Percentiles rank a stretch among this genome's conserved stretches.
phyloP scores from a whole-genome alignment of 1,284 basidiomycete genomes.

The Trametes polyzona region DNA sequence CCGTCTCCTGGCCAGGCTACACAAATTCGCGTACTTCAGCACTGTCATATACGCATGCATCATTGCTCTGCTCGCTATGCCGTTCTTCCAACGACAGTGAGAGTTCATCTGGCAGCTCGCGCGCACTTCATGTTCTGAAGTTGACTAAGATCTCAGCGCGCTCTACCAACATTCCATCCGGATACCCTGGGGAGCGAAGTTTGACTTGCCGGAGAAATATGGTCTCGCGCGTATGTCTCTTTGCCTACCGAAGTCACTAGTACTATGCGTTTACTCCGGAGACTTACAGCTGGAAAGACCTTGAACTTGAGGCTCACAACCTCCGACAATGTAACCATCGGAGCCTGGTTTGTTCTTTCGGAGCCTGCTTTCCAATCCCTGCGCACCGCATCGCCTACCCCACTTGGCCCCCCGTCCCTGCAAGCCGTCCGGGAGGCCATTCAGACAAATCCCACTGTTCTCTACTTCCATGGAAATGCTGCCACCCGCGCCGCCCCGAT shows the following conservation, averaged over 20 bases:
- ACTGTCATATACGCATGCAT: conserved; percentile 58
- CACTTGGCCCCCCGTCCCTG: conserved; percentile 36
- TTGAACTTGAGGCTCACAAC: conserved; percentile 48
- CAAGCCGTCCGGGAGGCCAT: conserved; percentile 53
- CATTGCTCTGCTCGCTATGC: conserved; percentile 59
- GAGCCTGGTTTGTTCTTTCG: conserved; percentile 90
- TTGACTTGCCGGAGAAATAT: conserved; percentile 72
- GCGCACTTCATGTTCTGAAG: not conserved
- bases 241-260: not conserved
- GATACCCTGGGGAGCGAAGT: conserved; percentile 68
- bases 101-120: not conserved
- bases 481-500: conserved; percentile 71
- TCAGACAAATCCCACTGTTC: conserved; percentile 67
- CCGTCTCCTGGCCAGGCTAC: conserved; percentile 37
- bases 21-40: conserved; percentile 44
- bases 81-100: conserved; percentile 77
- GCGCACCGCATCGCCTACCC: conserved; percentile 32
- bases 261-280: not conserved
- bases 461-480: conserved; percentile 93
- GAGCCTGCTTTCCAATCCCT: conserved; percentile 64
- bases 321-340: conserved; percentile 77
- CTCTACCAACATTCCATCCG: conserved; percentile 72
- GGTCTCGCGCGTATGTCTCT: conserved; percentile 77
- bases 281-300: conserved; percentile 20
- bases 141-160: conserved; percentile 37